Evolutionary conservation across 2,329 filamentous ascomycete species (phyloP), one percentile per base, ranked within the genome.

Genomic region (Clonostachys rosea): DNA sequence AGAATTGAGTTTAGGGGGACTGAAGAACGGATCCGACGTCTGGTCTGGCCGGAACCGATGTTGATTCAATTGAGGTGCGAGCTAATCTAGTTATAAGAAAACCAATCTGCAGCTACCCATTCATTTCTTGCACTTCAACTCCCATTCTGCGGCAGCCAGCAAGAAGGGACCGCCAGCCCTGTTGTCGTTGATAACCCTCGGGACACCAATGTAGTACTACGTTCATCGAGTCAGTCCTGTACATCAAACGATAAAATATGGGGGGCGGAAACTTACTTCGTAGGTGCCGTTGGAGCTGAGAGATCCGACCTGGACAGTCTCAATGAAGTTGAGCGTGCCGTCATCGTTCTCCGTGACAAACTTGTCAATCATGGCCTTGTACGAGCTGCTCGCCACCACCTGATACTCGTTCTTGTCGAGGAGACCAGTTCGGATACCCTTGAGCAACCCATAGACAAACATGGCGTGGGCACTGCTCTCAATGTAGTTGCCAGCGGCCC

Each of bases 401-500:
- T 45, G 43, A 33, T 58, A 64, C 4, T 50, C 51, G 9, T 43
- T 36, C 44, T 55, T 39, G 3, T 57, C 52, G 7, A 66, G 41
- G n/a, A 59, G 50, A 1, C 62, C 62, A 3, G 53, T 51, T n/a
- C 56, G 55, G 0, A 65, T 33, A 5, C 60, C 78, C 52, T 69
- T 74, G 12, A 81, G 57, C 50, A 79, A 60, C 1, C 75, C 71
- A 47, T 76, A 79, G 1, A 70, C 66, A 53, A 81, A 83, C 73
- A 84, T 79, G 5, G 77, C 78, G 3, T 75, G 75, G 8, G 72
- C 79, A 34, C 77, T 80, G 34, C 75, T 77, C 63, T 84, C 78
- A 43, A 84, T 74, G 58, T 79, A 84, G 59, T 85, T 84, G 3
- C 77, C 78, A 42, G 69, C 52, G 37, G 59, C 54, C 2, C 68